Percentiles rank a stretch among this genome's conserved stretches.
Conservation (phyloP, 371 early-diverging fungal species). For the Cokeromyces recurvatus region DNA sequence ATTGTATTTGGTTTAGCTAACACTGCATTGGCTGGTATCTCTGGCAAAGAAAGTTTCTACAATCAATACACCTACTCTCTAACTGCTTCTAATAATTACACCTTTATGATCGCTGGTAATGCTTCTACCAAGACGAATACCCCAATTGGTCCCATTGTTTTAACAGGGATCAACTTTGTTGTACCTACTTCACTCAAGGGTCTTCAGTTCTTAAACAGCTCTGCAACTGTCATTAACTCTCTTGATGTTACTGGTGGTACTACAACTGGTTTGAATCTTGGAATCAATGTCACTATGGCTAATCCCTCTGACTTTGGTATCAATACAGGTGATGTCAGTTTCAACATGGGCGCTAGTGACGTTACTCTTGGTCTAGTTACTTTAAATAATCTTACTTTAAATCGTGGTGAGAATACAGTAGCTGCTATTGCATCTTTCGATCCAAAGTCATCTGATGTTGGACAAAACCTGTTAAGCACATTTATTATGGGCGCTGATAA, state of each 20-base stretch:
- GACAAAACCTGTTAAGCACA: slow-evolving; percentile 44
- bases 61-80: slow-evolving; percentile 47
- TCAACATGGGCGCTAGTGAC: slow-evolving; percentile 41
- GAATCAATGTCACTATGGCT: slow-evolving; percentile 48
- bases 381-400: slow-evolving; percentile 39
- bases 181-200: slow-evolving; percentile 51
- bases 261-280: slow-evolving; percentile 39
- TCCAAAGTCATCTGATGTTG: slow-evolving; percentile 44
- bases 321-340: slow-evolving; percentile 45
- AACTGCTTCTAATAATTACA: slow-evolving; percentile 37
- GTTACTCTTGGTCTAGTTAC: slow-evolving; percentile 47
- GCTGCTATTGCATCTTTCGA: slow-evolving; percentile 44
- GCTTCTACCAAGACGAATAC: slow-evolving; percentile 51
- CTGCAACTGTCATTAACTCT: slow-evolving; percentile 52
- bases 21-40: slow-evolving; percentile 39
- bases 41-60: slow-evolving; percentile 35
- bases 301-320: slow-evolving; percentile 60
- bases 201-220: slow-evolving; percentile 55
- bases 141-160: slow-evolving; percentile 53
- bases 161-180: slow-evolving; percentile 53
- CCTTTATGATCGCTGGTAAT: slow-evolving; percentile 47
- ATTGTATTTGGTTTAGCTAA: slow-evolving; percentile 46
- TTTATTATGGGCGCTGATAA: slow-evolving; percentile 52
- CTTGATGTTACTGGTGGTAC: slow-evolving; percentile 59
- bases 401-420: slow-evolving; percentile 46